A percentile compares a stretch with the other conserved stretches of the same genome.
Evolutionary conservation across 192 early-diverging fungal species (phyloP).

Genomic region (Ramicandelaber brevisporus): DNA sequence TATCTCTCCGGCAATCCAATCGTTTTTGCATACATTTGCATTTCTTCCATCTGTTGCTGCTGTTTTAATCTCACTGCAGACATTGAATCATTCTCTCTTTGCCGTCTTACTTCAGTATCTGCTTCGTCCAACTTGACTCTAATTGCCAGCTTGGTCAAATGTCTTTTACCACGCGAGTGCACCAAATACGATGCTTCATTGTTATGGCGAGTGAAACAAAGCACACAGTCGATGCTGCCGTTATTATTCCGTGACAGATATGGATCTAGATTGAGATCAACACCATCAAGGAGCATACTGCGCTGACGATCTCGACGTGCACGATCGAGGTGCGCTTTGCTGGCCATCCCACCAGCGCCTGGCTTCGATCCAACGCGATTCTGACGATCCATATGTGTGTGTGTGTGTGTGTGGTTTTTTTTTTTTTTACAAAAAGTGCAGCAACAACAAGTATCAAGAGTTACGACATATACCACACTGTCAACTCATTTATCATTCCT

Average conservation of each 20-base stretch:
- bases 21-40: conserved; percentile 61
- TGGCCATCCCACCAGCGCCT: conserved; percentile 67
- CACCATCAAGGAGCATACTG: conserved; percentile 82
- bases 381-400: conserved; percentile 49
- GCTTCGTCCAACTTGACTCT: conserved; percentile 67
- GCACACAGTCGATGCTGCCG: conserved; percentile 57
- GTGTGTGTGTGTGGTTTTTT: no score
- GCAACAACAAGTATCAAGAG: no score
- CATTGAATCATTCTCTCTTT: neutral
- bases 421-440: no score
- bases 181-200: conserved; percentile 90
- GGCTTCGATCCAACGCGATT: conserved; percentile 83
- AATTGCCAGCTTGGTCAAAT: conserved; percentile 78
- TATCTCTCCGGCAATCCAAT: conserved; percentile 95
- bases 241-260: conserved; percentile 92
- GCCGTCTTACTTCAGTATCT: conserved; percentile 19
- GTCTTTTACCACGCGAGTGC: conserved; percentile 96
- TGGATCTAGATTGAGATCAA: conserved; percentile 86
- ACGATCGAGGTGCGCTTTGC: conserved; percentile 61
- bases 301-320: conserved; percentile 84
- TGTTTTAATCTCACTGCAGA: conserved; percentile 1
- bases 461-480: no score
- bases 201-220: conserved; percentile 61
- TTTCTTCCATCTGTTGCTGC: conserved; percentile 1
- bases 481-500: no score